Base-by-base conservation (phyloP, 2,329 filamentous ascomycete species). In the Mariannaea sp. region DNA sequence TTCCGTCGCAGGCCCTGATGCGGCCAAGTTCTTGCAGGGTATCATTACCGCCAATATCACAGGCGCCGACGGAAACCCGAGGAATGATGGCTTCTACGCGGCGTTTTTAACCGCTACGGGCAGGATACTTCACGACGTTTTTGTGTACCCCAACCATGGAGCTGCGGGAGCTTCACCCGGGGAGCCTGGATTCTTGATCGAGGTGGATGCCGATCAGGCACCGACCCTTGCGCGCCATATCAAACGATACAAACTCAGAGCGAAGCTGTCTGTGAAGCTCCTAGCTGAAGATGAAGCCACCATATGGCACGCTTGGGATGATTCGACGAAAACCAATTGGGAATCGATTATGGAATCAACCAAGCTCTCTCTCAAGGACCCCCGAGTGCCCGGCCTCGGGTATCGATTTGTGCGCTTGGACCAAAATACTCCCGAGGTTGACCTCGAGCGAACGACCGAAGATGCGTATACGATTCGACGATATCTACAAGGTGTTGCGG, bases 41-140 rank as follows among this genome's bases (percentile, higher is more conserved):
- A 83, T 96, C 51, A 83, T 94, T 59, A 96, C 93, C 1, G 83
- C 87, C 58, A 73, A 68, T 36, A 60, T 74, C 7, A 73, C 80
- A 0, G 65, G 75, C 7, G 67, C 57, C 20, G 59, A 75, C 54
- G 67, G 72, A 56, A 56, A 66, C 29, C 64, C 73, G 2, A 71
- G 71, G 19, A 65, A 62, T 3, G 73, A 75, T 1, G 87, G 85
- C 4, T 86, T 88, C 70, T 97, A 96, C 73, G 81, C 88, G 6
- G 90, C 86, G 0, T 96, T 99, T 66, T 79, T 99, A 35, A 96
- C 89, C 61, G 90, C 93, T 7, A 84, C 85, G 55, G 94, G 94
- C 35, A 84, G 92, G 52, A 82, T 99, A 8, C 77, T 97, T 36
- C 84, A 93, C 75, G 94, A 99, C 74, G 88, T 92, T 46, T 96